These are phyloP conservation scores for Pyricularia grisea DNA, from an alignment of 2,329 filamentous ascomycete genomes.

Conservation along the genomic window DNA sequence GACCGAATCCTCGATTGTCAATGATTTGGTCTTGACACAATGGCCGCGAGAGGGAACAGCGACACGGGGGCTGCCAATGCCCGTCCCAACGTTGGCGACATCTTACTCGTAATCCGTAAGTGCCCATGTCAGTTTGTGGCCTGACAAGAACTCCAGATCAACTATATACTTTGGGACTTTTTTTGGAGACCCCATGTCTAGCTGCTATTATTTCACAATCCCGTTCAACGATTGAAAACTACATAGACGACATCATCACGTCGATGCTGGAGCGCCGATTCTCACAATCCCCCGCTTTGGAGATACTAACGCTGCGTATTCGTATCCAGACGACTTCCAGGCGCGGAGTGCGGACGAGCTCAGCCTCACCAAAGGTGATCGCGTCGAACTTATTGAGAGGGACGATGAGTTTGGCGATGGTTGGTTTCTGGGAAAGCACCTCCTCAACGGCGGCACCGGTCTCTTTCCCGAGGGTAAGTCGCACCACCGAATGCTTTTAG, in stretches of 20 bases:
- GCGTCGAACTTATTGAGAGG: slow-evolving; percentile 73
- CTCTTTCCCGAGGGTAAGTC: slow-evolving; percentile 73
- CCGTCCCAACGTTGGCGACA: slow-evolving; percentile 55
- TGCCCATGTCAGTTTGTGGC: slow-evolving; percentile 13
- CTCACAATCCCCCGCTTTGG: neutral
- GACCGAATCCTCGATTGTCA: slow-evolving; percentile 1
- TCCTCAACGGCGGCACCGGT: slow-evolving; percentile 63
- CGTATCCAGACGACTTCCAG: slow-evolving; percentile 69
- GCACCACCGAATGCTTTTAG: neutral
- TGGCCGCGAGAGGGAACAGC: slow-evolving; percentile 19
- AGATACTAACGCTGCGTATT: neutral
- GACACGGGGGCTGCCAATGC: slow-evolving; percentile 17
- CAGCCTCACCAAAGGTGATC: slow-evolving; percentile 74
- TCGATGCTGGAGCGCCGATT: neutral
- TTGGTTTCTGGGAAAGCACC: slow-evolving; percentile 71
- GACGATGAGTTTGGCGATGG: slow-evolving; percentile 86
- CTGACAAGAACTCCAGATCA: neutral
- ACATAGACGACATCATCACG: neutral
- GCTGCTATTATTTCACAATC: neutral
- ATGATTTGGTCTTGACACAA: slow-evolving; percentile 6
- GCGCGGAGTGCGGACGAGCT: slow-evolving; percentile 91
- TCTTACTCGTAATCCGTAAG: slow-evolving; percentile 65
- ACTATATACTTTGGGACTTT: neutral
- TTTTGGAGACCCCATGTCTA: neutral
- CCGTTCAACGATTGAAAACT: neutral